phyloP scores from a whole-genome alignment of 2,329 filamentous ascomycete genomes.

The Penicillium sp. region DNA sequence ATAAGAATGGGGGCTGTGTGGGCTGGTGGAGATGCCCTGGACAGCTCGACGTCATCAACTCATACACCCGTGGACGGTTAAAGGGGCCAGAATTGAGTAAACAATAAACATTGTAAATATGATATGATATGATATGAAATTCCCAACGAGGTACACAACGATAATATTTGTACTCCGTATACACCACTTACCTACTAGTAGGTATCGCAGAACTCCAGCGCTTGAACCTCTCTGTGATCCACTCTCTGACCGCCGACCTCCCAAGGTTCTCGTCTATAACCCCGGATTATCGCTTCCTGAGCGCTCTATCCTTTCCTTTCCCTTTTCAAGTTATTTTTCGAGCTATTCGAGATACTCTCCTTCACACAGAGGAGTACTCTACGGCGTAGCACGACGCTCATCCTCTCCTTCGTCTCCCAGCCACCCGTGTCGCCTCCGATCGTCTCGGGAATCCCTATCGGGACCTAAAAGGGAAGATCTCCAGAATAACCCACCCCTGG shows the following conservation, averaged over 20 bases:
- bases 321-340: background rate
- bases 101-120: background rate
- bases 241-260: conserved; percentile 8
- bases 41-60: conserved; percentile 1
- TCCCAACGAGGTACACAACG: background rate
- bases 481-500: conserved; percentile 2
- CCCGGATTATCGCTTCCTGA: background rate
- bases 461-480: background rate
- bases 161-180: background rate
- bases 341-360: background rate
- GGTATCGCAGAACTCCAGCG: background rate
- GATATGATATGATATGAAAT: background rate
- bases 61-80: background rate
- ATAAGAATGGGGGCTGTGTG: background rate
- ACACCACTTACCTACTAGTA: background rate
- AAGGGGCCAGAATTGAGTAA: background rate
- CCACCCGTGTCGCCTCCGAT: background rate
- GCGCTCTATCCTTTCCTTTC: background rate
- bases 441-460: conserved; percentile 1
- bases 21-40: background rate
- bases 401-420: background rate
- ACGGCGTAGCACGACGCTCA: background rate
- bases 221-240: conserved; percentile 13
- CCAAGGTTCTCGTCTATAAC: background rate
- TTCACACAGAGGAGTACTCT: background rate